A percentile compares a stretch with the other conserved stretches of the same genome.
Conservation (phyloP, 768 basidiomycete genomes). For the Daedaleopsis sinensis region DNA sequence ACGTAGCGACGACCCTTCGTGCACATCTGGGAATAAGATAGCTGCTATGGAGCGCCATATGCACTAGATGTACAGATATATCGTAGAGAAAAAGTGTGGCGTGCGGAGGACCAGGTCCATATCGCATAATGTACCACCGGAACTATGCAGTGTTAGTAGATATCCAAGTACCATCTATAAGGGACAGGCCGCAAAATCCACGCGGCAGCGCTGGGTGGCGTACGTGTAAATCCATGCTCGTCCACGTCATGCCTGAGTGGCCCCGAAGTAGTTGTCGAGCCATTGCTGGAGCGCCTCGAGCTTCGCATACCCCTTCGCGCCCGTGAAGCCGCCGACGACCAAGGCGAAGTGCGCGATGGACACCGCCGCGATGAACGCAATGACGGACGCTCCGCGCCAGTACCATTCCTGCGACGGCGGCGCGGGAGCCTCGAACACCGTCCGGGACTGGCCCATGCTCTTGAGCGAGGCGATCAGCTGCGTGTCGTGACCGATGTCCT, state of each 20-base stretch:
- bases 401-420: slow-evolving; percentile 7
- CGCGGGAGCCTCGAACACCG: slow-evolving; percentile 14
- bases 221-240: background rate
- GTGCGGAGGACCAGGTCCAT: too few relatives aligned
- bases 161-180: too few relatives aligned
- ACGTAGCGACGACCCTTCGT: too few relatives aligned
- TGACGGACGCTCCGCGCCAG: slow-evolving; percentile 22
- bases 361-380: slow-evolving; percentile 34
- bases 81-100: too few relatives aligned
- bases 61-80: too few relatives aligned
- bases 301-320: slow-evolving; percentile 26
- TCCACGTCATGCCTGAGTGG: slow-evolving; percentile 6
- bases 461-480: slow-evolving; percentile 1
- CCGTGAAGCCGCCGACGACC: slow-evolving; percentile 34
- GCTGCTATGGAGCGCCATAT: too few relatives aligned
- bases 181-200: background rate
- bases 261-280: slow-evolving; percentile 14
- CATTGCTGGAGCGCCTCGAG: slow-evolving; percentile 24
- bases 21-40: too few relatives aligned
- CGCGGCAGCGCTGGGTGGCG: background rate
- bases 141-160: too few relatives aligned
- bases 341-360: slow-evolving; percentile 32
- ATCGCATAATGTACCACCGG: too few relatives aligned
- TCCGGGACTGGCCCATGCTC: slow-evolving; percentile 5
- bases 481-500: slow-evolving; percentile 11